Evolutionary conservation across 768 basidiomycete species (phyloP).

Genomic region (Boletus vermiculosoides): DNA sequence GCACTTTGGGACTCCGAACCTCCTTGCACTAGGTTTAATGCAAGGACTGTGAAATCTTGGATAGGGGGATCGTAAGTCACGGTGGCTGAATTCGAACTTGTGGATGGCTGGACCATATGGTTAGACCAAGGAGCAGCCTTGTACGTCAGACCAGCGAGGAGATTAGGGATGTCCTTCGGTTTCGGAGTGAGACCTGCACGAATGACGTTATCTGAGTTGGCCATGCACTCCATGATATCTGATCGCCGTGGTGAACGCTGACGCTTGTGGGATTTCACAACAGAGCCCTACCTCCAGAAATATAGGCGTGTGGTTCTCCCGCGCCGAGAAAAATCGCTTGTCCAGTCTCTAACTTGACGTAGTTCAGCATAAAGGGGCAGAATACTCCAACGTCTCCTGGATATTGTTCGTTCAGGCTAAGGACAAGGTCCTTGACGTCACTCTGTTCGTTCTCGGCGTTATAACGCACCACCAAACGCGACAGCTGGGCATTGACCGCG

Average conservation of each 20-base stretch:
- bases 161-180: conserved; percentile 88
- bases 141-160: conserved; percentile 87
- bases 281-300: conserved; percentile 72
- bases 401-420: conserved; percentile 67
- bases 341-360: conserved; percentile 73
- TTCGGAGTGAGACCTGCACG: conserved; percentile 98
- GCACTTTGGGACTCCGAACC: conserved; percentile 54
- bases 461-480: conserved; percentile 62
- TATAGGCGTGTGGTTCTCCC: conserved; percentile 95
- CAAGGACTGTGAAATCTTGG: conserved; percentile 88
- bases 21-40: conserved; percentile 46
- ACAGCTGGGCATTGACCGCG: conserved; percentile 53
- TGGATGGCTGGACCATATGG: conserved; percentile 65
- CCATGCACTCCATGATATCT: conserved; percentile 99
- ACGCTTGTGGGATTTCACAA: background rate
- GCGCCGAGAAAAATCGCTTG: conserved; percentile 95
- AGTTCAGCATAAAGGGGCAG: conserved; percentile 87
- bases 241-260: conserved; percentile 6
- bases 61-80: conserved; percentile 88
- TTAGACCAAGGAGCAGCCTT: conserved; percentile 61
- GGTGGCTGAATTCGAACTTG: conserved; percentile 43
- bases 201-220: conserved; percentile 98
- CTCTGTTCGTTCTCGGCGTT: conserved; percentile 43
- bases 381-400: conserved; percentile 93
- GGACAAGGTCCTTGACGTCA: conserved; percentile 59